Percentiles rank a stretch among this genome's conserved stretches.
These are phyloP conservation scores for Pleurotus djamor DNA, from an alignment of 768 basidiomycete species.

Conservation along the genomic window DNA sequence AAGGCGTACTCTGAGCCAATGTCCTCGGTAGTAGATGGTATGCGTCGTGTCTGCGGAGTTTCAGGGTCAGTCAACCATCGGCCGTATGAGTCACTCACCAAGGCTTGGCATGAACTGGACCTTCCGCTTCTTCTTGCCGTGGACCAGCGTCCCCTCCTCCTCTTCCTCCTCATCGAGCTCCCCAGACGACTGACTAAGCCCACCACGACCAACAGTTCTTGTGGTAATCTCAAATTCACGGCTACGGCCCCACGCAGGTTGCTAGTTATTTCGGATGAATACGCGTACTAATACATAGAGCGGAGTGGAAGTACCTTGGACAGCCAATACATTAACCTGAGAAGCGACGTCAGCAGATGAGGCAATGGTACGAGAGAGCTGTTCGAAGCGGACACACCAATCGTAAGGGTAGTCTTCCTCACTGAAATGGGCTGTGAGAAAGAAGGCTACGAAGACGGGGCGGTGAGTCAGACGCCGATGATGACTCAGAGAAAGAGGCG, in stretches of 20 bases:
- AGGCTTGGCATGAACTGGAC: constrained; percentile 87
- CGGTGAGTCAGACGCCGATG: constrained; percentile 1
- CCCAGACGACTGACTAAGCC: constrained; percentile 67
- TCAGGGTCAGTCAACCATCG: constrained; percentile 8
- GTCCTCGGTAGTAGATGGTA: constrained; percentile 87
- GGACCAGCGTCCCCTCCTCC: constrained; percentile 54
- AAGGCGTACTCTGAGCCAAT: constrained; percentile 74
- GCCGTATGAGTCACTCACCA: constrained; percentile 42
- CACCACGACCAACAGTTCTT: constrained; percentile 62
- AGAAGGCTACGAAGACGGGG: constrained; percentile 56
- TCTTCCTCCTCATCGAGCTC: constrained; percentile 76
- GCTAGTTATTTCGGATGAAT: constrained; percentile 40
- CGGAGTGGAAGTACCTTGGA: constrained; percentile 53
- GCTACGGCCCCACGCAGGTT: constrained; percentile 89
- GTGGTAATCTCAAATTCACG: constrained; percentile 91
- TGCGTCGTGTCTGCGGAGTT: constrained; percentile 69
- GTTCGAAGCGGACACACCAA: constrained; percentile 45
- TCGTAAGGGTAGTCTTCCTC: constrained; percentile 88
- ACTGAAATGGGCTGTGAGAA: constrained; percentile 85
- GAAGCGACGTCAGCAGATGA: constrained; percentile 3
- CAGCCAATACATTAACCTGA: constrained; percentile 90
- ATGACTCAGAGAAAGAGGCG: not conserved
- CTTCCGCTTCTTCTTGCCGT: constrained; percentile 72
- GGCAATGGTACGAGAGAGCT: constrained; percentile 6
- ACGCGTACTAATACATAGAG: constrained; percentile 7